Evolutionary conservation across 805 yeast species (phyloP).

Genomic region (Pichia thaimueangensis): DNA sequence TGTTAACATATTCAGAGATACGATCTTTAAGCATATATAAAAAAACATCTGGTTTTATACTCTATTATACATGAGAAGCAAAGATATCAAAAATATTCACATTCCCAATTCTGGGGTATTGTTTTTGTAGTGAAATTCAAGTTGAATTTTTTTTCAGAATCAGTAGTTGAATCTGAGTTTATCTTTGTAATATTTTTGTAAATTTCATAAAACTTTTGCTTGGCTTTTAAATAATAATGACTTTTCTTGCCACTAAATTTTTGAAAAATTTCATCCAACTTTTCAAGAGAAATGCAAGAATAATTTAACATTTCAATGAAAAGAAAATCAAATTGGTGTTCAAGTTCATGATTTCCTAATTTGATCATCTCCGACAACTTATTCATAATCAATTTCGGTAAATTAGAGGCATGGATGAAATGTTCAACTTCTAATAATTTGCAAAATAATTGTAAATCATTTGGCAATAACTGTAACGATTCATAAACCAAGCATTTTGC

Average conservation of each 20-base stretch:
- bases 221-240: conserved; percentile 23
- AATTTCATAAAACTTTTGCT: conserved; percentile 15
- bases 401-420: conserved; percentile 20
- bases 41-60: too few relatives aligned
- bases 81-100: conserved; percentile 15
- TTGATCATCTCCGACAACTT: conserved; percentile 7
- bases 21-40: too few relatives aligned
- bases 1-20: too few relatives aligned
- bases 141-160: too few relatives aligned
- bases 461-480: conserved; percentile 23
- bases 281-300: conserved; percentile 18
- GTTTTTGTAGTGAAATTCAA: too few relatives aligned
- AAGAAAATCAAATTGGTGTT: conserved; percentile 31
- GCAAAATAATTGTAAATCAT: conserved; percentile 33
- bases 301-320: conserved; percentile 31
- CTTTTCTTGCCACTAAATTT: conserved; percentile 17
- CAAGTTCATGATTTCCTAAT: conserved; percentile 12
- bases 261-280: conserved; percentile 23
- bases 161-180: too few relatives aligned
- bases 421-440: conserved; percentile 39
- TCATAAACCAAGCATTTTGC: conserved; percentile 34
- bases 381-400: conserved; percentile 1
- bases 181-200: too few relatives aligned
- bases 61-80: too few relatives aligned
- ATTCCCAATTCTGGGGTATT: conserved; percentile 2